Conservation (phyloP, 352 stramenopile species). For the Globisporangium splendens region DNA sequence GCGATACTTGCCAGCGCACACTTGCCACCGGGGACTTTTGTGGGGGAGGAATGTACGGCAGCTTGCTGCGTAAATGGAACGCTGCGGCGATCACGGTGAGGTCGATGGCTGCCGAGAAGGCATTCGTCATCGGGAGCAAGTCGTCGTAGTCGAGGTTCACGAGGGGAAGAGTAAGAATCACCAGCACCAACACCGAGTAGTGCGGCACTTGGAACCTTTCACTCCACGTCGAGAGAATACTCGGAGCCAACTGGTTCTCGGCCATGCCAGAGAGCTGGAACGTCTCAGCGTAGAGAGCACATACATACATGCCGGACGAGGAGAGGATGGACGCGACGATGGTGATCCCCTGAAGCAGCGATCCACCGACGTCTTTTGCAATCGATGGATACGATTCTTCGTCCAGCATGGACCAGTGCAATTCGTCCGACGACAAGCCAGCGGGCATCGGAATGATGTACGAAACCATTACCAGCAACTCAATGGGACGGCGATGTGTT, state of each 20-base stretch:
- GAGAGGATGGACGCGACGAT: conserved; percentile 68
- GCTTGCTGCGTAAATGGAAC: conserved; percentile 77
- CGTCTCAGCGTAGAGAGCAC: conserved; percentile 77
- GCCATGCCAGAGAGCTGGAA: conserved; percentile 76
- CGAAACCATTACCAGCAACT: conserved; percentile 73
- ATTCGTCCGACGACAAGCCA: conserved; percentile 12
- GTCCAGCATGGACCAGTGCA: conserved; percentile 56
- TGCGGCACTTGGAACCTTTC: conserved; percentile 30
- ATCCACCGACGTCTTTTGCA: conserved; percentile 62
- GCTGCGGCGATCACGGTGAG: conserved; percentile 89
- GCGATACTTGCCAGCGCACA: conserved; percentile 12
- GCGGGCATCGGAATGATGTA: conserved; percentile 64
- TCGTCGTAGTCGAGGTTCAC: conserved; percentile 59
- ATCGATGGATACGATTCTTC: conserved; percentile 76
- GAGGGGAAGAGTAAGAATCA: conserved; percentile 37
- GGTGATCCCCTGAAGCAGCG: conserved; percentile 72
- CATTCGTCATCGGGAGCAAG: conserved; percentile 87
- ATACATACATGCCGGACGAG: conserved; percentile 85
- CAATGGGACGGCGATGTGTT: too few relatives aligned
- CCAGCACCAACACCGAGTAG: conserved; percentile 29
- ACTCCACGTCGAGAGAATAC: conserved; percentile 61
- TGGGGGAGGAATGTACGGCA: conserved; percentile 13
- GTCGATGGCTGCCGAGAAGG: conserved; percentile 82
- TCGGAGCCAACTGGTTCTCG: conserved; percentile 73
- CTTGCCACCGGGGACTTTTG: too few relatives aligned